Evolutionary conservation across 2,329 filamentous ascomycete genomes (phyloP), one percentile per base, ranked within the genome.

Genomic region (Sporothrix sp.): DNA sequence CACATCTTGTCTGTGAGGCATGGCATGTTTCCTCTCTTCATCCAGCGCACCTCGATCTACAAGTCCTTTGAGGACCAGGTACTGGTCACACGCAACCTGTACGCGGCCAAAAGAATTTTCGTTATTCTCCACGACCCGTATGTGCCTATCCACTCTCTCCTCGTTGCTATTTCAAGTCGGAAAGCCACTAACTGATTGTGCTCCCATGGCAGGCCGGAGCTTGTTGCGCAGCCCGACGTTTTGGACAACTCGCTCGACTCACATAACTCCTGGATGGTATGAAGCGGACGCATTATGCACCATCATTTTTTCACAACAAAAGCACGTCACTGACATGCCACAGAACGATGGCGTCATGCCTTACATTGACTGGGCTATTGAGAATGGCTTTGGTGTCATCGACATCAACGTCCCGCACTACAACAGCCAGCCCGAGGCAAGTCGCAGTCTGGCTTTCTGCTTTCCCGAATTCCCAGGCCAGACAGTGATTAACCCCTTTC

Each of bases 81-180:
- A 2, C 69, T 96, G 30, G 84, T 87, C 8, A 94, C 88, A 63
- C 79, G 82, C 1, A 77, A 82, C 39, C 80, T 93, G 48, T 72
- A 80, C 52, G 68, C 76, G 32, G 75, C 78, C 16, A 78, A 76
- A 51, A 87, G 81, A 48, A 72, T 97, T 3, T 63, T 98, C 11
- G 71, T 98, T 10, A 84, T 97, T 43, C 84, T 98, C 51, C 93
- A 98, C 64, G 91, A 96, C 61, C 87, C 91, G 75, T 88, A 67
- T 73, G 84, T 73, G 9, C 7, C n/a, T 18, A 2, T 35, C 18
- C 11, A 18, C 23, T 23, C 1, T 21, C 2, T 4, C 30, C 6
- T 7, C 1, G 13, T 5, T 14, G 3, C 32, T 37, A n/a, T 7
- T 7, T 28, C 25, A 6, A 10, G 25, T 10, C 52, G 57, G 60